Percentiles rank a stretch among this genome's conserved stretches.
Evolutionary conservation across 805 yeast species (phyloP).

Genomic region (Nematodospora valgi): DNA sequence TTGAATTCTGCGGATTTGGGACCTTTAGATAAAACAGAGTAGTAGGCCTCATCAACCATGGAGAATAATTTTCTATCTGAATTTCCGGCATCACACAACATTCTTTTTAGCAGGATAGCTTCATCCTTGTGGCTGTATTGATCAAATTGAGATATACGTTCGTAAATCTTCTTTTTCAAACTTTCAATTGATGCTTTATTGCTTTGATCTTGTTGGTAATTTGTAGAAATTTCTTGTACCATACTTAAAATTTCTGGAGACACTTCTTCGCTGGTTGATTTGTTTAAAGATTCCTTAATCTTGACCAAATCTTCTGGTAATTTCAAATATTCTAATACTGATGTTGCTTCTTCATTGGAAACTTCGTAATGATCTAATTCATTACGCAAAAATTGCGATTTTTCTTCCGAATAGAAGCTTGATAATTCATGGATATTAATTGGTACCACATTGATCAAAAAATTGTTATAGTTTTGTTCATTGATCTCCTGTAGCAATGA

Average conservation of each 20-base stretch:
- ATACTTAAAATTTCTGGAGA: slow-evolving; percentile 5
- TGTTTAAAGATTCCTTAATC: slow-evolving; percentile 41
- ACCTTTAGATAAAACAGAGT: slow-evolving; percentile 36
- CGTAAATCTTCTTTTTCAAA: slow-evolving; percentile 35
- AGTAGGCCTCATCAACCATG: slow-evolving; percentile 36
- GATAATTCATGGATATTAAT: slow-evolving; percentile 82
- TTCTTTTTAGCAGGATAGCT: slow-evolving; percentile 52
- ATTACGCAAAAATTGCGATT: slow-evolving; percentile 68
- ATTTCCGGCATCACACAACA: slow-evolving; percentile 57
- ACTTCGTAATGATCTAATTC: slow-evolving; percentile 74
- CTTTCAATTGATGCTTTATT: slow-evolving; percentile 27
- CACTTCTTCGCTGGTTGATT: slow-evolving; percentile 4
- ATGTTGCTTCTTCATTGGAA: slow-evolving; percentile 72
- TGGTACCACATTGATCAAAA: slow-evolving; percentile 81
- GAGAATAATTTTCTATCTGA: slow-evolving; percentile 55
- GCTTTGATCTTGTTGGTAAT: slow-evolving; percentile 30
- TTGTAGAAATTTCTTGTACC: slow-evolving; percentile 22
- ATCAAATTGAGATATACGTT: slow-evolving; percentile 34
- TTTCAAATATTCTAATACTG: slow-evolving; percentile 77
- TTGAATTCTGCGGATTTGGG: slow-evolving; percentile 38
- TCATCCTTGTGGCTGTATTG: slow-evolving; percentile 43
- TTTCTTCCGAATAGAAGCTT: slow-evolving; percentile 85
- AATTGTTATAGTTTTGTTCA: slow-evolving; percentile 42
- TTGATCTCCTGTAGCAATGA: slow-evolving; percentile 40
- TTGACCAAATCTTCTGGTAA: slow-evolving; percentile 65